These are phyloP conservation scores for Podaxis sp. DNA, from an alignment of 768 basidiomycete species.

Conservation along the genomic window DNA sequence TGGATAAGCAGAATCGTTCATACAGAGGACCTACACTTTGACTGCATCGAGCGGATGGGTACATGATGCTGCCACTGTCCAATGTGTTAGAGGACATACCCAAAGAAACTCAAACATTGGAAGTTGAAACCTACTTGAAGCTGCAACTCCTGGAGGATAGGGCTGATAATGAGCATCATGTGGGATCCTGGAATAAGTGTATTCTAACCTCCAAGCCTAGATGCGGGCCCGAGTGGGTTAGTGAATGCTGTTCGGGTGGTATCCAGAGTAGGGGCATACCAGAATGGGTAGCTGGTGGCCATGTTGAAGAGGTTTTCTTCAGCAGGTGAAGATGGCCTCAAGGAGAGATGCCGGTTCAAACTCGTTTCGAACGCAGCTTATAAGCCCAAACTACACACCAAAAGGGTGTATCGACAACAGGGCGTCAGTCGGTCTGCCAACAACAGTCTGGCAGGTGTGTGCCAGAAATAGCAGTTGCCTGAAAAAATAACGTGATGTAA, in stretches of 20 bases:
- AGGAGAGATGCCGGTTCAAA: background rate
- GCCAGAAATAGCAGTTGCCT: background rate
- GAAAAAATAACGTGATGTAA: constrained; percentile 5
- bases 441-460: background rate
- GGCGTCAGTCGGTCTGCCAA: background rate
- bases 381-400: background rate
- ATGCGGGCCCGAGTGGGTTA: background rate
- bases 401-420: background rate
- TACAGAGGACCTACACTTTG: constrained; percentile 61
- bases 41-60: constrained; percentile 85
- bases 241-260: background rate
- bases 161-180: constrained; percentile 14
- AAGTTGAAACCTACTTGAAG: constrained; percentile 47
- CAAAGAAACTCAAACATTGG: background rate
- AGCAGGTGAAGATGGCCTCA: background rate
- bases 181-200: constrained; percentile 11
- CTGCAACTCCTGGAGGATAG: constrained; percentile 48
- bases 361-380: background rate
- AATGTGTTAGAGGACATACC: constrained; percentile 7
- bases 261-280: constrained; percentile 30
- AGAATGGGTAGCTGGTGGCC: constrained; percentile 47
- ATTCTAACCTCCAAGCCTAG: constrained; percentile 62
- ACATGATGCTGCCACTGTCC: constrained; percentile 71
- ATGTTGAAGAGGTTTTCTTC: constrained; percentile 25
- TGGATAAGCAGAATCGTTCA: background rate